Conservation (phyloP, 352 stramenopile species). For the Ophiocytium majus region DNA sequence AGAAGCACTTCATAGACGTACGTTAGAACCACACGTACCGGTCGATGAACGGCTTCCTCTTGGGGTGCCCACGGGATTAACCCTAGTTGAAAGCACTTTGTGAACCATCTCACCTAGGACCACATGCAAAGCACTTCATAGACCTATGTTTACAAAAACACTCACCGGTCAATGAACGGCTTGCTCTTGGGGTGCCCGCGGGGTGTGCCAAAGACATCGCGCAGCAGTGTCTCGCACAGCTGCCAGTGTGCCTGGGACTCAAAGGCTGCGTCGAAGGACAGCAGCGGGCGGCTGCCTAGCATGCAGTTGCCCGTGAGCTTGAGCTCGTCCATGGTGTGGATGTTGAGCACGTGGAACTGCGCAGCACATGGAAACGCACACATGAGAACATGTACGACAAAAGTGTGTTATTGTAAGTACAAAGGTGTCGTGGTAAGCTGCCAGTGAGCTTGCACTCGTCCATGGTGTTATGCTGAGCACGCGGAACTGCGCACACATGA, state of each 20-base stretch:
- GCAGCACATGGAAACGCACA: no score
- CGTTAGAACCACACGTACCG: no score
- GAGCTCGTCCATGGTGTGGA: constrained; percentile 99
- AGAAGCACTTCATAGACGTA: no score
- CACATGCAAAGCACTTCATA: no score
- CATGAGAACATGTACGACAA: constrained; percentile 1
- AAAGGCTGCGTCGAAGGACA: constrained; percentile 94
- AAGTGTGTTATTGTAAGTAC: no score
- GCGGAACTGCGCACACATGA: constrained; percentile 85
- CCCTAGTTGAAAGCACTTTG: no score
- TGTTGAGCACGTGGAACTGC: constrained; percentile 94
- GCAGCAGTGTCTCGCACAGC: constrained; percentile 94
- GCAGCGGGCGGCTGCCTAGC: constrained; percentile 86
- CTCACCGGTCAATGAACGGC: constrained; percentile 95
- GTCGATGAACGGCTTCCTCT: constrained; percentile 99
- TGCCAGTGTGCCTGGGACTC: constrained; percentile 60
- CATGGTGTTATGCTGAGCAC: constrained; percentile 99
- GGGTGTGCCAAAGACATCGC: constrained; percentile 90
- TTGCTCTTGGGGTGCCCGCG: constrained; percentile 98
- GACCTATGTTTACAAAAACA: no score
- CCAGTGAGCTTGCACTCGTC: constrained; percentile 87
- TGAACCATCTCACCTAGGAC: no score
- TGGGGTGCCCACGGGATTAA: constrained; percentile 94
- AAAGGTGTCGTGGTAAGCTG: constrained; percentile 93
- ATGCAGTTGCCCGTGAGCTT: constrained; percentile 98